A percentile compares a stretch with the other conserved stretches of the same genome.
These are phyloP conservation scores for Pseudodiploospora longispora DNA, from an alignment of 2,329 filamentous ascomycete species.

Conservation along the genomic window DNA sequence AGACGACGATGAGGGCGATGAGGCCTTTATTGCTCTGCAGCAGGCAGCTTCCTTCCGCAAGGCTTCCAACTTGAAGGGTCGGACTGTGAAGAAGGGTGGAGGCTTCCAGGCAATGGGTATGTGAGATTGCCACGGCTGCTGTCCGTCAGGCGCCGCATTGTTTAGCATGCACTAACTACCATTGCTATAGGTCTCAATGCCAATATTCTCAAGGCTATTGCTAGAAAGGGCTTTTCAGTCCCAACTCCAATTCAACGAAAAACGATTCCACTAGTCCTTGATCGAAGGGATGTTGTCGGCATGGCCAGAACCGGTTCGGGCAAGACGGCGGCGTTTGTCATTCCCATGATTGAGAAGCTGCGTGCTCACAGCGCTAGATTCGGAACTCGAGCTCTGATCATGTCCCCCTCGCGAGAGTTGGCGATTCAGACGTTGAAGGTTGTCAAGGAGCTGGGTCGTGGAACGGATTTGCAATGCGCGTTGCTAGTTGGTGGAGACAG, in stretches of 20 bases:
- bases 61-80: constrained; percentile 70
- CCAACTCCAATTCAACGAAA: constrained; percentile 97
- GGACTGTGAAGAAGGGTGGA: constrained; percentile 86
- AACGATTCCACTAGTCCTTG: constrained; percentile 84
- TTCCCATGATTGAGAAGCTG: constrained; percentile 93
- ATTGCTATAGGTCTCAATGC: constrained; percentile 57
- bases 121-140: constrained; percentile 8
- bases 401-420: constrained; percentile 89
- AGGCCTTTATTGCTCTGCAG: constrained; percentile 81
- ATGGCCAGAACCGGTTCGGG: constrained; percentile 99
- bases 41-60: constrained; percentile 88
- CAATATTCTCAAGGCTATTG: constrained; percentile 81
- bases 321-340: constrained; percentile 96
- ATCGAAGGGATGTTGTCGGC: constrained; percentile 91
- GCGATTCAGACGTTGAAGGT: constrained; percentile 94
- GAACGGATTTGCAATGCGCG: constrained; percentile 85
- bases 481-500: constrained; percentile 92
- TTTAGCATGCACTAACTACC: neutral
- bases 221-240: constrained; percentile 88
- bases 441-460: constrained; percentile 85
- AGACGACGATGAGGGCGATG: constrained; percentile 60
- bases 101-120: constrained; percentile 92
- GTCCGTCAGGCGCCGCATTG: neutral
- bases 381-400: constrained; percentile 75
- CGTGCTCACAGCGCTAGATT: constrained; percentile 82